Evolutionary conservation across 371 early-diverging fungal genomes (phyloP), one percentile per base, ranked within the genome.

Genomic region (Lichtheimia hyalospora): DNA sequence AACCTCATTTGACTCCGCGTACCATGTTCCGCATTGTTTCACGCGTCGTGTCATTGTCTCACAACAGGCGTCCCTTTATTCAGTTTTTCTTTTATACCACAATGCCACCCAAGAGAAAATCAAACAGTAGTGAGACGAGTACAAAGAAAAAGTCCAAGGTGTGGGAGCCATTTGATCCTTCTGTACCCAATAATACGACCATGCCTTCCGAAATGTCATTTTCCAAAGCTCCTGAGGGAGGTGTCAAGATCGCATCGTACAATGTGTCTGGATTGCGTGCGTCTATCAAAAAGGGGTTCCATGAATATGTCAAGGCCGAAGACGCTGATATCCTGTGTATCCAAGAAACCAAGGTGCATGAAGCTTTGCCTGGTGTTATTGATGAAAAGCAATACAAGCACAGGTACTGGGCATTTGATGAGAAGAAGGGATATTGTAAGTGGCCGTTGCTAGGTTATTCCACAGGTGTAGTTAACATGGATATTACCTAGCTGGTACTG

Each of bases 331-430:
- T 96, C 25, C 49, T 95, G 3, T 93, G 91, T 66, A 49, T 96
- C 16, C 94, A 95, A 67, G 96, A 96, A 64, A 92, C 92, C 42
- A 95, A 96, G 68, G 69, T 90, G 18, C 87, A 87, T 64, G 78
- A 76, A 51, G 78, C 86, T 15, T 28, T 66, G 25, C 59, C 69
- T 1, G 76, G 64, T 15, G 74, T 70, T 18, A 70, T 92, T 15
- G 75, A 84, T 58, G 75, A 82, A 40, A 75, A 82, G 58, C 68
- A 70, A 24, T 93, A 89, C 67, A 89, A 87, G 49, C 85, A 86
- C 78, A 81, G 85, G 57, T 90, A 86, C 59, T 88, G 89, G 90
- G 73, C 71, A 2, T 73, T 81, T 63, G 77, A 81, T 50, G 82
- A 83, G 25, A 93, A 92, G 57, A 95, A 95, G 72, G 95, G 93